phyloP scores from a whole-genome alignment of 805 yeast genomes.

The Monosporozyma servazzii region DNA sequence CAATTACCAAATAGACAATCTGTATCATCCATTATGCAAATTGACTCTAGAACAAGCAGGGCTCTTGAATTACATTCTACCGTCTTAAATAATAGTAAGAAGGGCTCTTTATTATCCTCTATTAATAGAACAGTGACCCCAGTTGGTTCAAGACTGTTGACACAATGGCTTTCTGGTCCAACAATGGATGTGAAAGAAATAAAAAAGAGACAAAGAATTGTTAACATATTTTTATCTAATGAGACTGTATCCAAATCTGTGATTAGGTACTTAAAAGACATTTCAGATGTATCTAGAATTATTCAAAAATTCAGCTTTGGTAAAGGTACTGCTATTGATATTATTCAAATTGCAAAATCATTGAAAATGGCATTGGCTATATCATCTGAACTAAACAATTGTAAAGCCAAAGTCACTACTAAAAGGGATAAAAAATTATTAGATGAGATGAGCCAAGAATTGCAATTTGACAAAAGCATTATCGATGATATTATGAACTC shows the following conservation, averaged over 20 bases:
- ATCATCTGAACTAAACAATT: slow-evolving; percentile 14
- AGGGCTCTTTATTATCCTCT: slow-evolving; percentile 63
- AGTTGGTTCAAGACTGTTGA: slow-evolving; percentile 71
- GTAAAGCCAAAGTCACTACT: slow-evolving; percentile 16
- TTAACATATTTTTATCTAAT: slow-evolving; percentile 35
- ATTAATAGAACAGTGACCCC: slow-evolving; percentile 68
- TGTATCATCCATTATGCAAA: slow-evolving; percentile 50
- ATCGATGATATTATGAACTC: slow-evolving; percentile 36
- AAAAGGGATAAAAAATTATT: slow-evolving; percentile 12
- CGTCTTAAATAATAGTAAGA: slow-evolving; percentile 44
- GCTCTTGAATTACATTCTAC: slow-evolving; percentile 65
- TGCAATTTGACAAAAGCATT: slow-evolving; percentile 32
- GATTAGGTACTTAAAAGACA: slow-evolving; percentile 32
- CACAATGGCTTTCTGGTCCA: slow-evolving; percentile 79
- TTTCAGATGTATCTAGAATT: slow-evolving; percentile 51
- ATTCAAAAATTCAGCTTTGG: slow-evolving; percentile 50
- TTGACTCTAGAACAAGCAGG: slow-evolving; percentile 71
- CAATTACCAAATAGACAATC: slow-evolving; percentile 56
- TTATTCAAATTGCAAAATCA: slow-evolving; percentile 37
- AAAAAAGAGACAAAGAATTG: slow-evolving; percentile 43
- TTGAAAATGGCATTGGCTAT: slow-evolving; percentile 24
- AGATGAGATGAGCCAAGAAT: slow-evolving; percentile 15
- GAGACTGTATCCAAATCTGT: slow-evolving; percentile 25
- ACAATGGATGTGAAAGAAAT: slow-evolving; percentile 52
- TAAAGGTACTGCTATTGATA: slow-evolving; percentile 36